Evolutionary conservation across 306 rosid genomes (phyloP).

Genomic region (Casuarina glauca): DNA sequence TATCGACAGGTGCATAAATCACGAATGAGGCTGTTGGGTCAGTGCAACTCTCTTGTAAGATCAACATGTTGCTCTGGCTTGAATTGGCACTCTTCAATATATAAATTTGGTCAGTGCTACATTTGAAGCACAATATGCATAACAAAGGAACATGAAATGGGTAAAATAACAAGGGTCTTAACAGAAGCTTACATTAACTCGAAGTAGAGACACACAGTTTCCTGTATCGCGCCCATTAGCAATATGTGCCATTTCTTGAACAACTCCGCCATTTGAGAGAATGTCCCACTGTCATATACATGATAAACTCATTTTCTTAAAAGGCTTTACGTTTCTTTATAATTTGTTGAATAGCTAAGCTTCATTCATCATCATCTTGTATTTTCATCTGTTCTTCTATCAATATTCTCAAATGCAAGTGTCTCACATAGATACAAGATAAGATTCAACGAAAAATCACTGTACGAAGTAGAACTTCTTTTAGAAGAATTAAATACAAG

Average conservation of each 20-base stretch:
- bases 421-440: not conserved
- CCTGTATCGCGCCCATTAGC: constrained; percentile 92
- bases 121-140: constrained; percentile 1
- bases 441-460: not conserved
- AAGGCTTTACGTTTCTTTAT: not conserved
- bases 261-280: constrained; percentile 89
- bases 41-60: constrained; percentile 85
- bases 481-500: not conserved
- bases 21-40: constrained; percentile 82
- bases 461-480: not conserved
- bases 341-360: not conserved
- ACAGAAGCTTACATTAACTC: constrained; percentile 66
- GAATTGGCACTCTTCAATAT: constrained; percentile 81
- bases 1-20: constrained; percentile 88
- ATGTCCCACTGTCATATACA: constrained; percentile 76
- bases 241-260: constrained; percentile 97
- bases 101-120: not conserved
- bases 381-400: not conserved
- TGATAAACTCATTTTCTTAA: not conserved
- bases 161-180: not conserved
- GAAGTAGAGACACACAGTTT: constrained; percentile 78
- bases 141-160: not conserved
- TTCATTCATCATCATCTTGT: not conserved
- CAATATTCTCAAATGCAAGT: not conserved
- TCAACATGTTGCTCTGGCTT: constrained; percentile 97